Evolutionary conservation across 1,284 basidiomycete species (phyloP).

Genomic region (Hypsizygus ulmarius): DNA sequence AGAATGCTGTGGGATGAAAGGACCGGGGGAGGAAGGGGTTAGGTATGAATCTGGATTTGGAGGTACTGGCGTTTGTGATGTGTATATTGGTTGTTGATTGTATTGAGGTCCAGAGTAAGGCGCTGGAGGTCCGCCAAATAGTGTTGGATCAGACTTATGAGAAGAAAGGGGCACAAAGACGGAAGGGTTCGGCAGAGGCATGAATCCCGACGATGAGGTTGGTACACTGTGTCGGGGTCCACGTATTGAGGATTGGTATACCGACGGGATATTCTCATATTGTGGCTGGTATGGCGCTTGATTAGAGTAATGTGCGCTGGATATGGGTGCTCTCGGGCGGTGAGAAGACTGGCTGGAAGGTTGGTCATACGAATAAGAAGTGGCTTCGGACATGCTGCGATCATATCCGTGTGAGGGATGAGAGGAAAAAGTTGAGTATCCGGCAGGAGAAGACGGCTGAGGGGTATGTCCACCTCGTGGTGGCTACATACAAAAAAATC

Average conservation of each 20-base stretch:
- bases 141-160: constrained; percentile 47
- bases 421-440: constrained; percentile 27
- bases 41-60: constrained; percentile 18
- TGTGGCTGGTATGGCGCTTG: constrained; percentile 47
- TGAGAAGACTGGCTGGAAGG: constrained; percentile 30
- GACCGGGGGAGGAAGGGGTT: constrained; percentile 28
- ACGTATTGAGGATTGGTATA: constrained; percentile 38
- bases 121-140: constrained; percentile 38
- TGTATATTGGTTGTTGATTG: constrained; percentile 28
- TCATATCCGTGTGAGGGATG: constrained; percentile 24
- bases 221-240: constrained; percentile 69
- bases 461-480: constrained; percentile 36
- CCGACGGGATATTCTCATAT: constrained; percentile 46
- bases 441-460: constrained; percentile 40
- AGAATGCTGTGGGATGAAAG: constrained; percentile 37
- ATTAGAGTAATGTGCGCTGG: constrained; percentile 28
- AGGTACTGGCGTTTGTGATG: constrained; percentile 38
- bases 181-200: constrained; percentile 39
- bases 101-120: constrained; percentile 33
- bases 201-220: constrained; percentile 65
- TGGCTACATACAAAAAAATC: constrained; percentile 25
- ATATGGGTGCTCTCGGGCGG: constrained; percentile 31
- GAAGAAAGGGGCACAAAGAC: constrained; percentile 34
- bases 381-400: constrained; percentile 30
- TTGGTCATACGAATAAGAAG: constrained; percentile 37